These are phyloP conservation scores for Colletotrichum graminicola DNA, from an alignment of 2,329 filamentous ascomycete genomes.

Conservation along the genomic window DNA sequence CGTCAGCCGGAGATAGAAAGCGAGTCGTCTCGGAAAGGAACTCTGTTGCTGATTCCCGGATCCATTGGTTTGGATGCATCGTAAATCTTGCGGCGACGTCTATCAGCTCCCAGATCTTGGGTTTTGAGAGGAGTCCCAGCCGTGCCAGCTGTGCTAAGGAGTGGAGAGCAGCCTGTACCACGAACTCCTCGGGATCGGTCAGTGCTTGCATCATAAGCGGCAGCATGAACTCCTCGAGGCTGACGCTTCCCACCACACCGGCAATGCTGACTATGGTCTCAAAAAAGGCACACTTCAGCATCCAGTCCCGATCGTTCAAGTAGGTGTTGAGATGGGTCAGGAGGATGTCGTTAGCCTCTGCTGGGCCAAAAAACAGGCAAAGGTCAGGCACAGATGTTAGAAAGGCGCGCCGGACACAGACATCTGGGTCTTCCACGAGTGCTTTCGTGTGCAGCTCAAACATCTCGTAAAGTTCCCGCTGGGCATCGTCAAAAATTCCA, in stretches of 20 bases:
- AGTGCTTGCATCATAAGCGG: conserved; percentile 96
- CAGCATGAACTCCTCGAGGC: conserved; percentile 93
- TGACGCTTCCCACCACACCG: conserved; percentile 88
- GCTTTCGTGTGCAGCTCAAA: conserved; percentile 92
- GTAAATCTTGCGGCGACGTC: conserved; percentile 87
- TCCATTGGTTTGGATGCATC: conserved; percentile 95
- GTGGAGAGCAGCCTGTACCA: conserved; percentile 90
- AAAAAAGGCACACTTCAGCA: conserved; percentile 95
- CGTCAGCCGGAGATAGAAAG: conserved; percentile 83
- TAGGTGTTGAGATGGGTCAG: conserved; percentile 97
- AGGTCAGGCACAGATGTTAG: conserved; percentile 90
- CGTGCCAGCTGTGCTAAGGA: conserved; percentile 90
- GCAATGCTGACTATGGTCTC: conserved; percentile 95
- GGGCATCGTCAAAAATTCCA: conserved; percentile 88
- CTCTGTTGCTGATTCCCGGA: conserved; percentile 87
- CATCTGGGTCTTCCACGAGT: conserved; percentile 87
- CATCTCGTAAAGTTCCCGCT: conserved; percentile 82
- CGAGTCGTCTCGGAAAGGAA: conserved; percentile 83
- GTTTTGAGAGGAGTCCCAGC: conserved; percentile 86
- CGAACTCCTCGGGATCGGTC: conserved; percentile 92
- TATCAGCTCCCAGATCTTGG: conserved; percentile 88
- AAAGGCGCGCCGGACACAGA: conserved; percentile 90
- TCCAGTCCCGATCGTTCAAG: conserved; percentile 96
- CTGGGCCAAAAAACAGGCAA: conserved; percentile 93
- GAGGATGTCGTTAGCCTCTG: conserved; percentile 95